A percentile compares a stretch with the other conserved stretches of the same genome.
Conservation (phyloP, 140 eudicot species). For the Stevia rebaudiana region DNA sequence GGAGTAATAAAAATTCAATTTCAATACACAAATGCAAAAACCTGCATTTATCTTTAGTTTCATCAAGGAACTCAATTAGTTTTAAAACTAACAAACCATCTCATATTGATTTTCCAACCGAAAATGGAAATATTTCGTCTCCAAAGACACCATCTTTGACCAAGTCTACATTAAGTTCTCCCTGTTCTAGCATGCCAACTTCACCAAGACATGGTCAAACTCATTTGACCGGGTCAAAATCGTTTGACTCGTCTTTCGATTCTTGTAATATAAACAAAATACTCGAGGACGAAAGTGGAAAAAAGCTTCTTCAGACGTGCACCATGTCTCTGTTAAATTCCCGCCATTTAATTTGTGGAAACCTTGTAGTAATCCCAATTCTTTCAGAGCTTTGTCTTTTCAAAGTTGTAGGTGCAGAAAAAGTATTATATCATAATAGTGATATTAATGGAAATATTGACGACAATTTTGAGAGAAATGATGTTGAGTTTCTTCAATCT, state of each 20-base stretch:
- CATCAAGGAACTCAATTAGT: slow-evolving; percentile 30
- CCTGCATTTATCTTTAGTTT: slow-evolving; percentile 45
- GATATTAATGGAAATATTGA: not conserved
- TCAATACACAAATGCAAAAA: slow-evolving; percentile 49
- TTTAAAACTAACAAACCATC: slow-evolving; percentile 17
- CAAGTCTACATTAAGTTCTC: slow-evolving; percentile 45
- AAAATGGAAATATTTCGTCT: slow-evolving; percentile 47
- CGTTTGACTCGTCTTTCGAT: slow-evolving; percentile 15
- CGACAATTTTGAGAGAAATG: slow-evolving; percentile 18
- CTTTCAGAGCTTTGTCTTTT: slow-evolving; percentile 57
- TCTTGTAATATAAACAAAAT: slow-evolving; percentile 42
- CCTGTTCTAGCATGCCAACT: slow-evolving; percentile 37
- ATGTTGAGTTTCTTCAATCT: slow-evolving; percentile 22
- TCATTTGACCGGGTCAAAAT: slow-evolving; percentile 6
- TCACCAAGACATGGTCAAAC: slow-evolving; percentile 39
- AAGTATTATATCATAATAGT: slow-evolving; percentile 19
- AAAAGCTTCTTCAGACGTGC: slow-evolving; percentile 70
- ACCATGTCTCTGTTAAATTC: slow-evolving; percentile 50
- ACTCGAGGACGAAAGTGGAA: slow-evolving; percentile 50
- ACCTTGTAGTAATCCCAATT: slow-evolving; percentile 59
- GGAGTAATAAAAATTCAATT: slow-evolving; percentile 22
- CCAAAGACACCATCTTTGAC: slow-evolving; percentile 63
- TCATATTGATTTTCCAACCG: slow-evolving; percentile 15
- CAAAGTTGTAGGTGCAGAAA: slow-evolving; percentile 54
- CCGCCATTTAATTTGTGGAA: slow-evolving; percentile 57